Conservation (phyloP, 148 eudicot genomes). For the Silene latifolia region DNA sequence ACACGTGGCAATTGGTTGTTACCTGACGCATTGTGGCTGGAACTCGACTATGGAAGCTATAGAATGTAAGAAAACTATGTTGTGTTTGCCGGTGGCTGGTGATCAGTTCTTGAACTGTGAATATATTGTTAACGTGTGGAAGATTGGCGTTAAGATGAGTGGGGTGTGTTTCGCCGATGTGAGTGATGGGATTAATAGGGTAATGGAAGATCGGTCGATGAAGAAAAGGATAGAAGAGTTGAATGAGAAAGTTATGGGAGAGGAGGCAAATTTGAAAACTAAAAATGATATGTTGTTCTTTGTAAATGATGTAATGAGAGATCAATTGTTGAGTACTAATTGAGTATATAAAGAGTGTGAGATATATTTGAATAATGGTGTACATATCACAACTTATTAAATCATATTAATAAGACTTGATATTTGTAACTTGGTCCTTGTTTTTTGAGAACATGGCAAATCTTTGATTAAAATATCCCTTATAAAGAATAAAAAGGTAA, state of each 20-base stretch:
- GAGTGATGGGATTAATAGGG: constrained; percentile 32
- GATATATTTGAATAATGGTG: background rate
- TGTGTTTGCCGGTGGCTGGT: constrained; percentile 74
- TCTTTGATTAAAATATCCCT: no score
- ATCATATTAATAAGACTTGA: background rate
- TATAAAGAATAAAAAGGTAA: no score
- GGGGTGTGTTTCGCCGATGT: constrained; percentile 41
- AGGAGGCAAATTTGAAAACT: constrained; percentile 32
- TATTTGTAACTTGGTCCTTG: background rate
- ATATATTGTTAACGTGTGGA: constrained; percentile 57
- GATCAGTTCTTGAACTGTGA: constrained; percentile 73
- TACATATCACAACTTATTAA: background rate
- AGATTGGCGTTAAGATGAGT: constrained; percentile 48
- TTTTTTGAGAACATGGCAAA: background rate
- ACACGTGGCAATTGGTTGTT: constrained; percentile 58
- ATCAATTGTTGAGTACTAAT: background rate
- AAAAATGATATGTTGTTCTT: constrained; percentile 33
- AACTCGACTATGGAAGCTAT: constrained; percentile 77
- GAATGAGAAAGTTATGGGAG: constrained; percentile 45
- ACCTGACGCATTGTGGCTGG: constrained; percentile 84
- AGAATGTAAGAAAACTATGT: constrained; percentile 41
- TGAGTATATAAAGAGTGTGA: background rate
- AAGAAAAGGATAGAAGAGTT: constrained; percentile 31
- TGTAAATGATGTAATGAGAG: constrained; percentile 28
- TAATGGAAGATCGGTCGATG: constrained; percentile 38